Percentiles rank a stretch among this genome's conserved stretches.
phyloP scores from a whole-genome alignment of 345 rosid species.

The Lepidium sativum region DNA sequence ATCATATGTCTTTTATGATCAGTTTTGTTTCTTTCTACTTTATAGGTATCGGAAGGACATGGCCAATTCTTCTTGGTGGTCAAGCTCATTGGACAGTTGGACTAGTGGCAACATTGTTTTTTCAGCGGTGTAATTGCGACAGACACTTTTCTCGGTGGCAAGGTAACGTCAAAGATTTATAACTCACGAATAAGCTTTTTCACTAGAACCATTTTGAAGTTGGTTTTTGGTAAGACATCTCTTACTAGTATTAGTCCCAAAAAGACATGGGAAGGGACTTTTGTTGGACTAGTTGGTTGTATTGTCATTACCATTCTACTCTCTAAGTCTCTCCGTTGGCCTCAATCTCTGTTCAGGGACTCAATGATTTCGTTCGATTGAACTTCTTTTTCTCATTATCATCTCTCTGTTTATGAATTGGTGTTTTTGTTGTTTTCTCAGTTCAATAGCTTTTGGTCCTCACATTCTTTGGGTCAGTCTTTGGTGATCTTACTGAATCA shows the following conservation, averaged over 20 bases:
- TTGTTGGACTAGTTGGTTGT: slow-evolving; percentile 78
- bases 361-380: slow-evolving; percentile 7
- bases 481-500: slow-evolving; percentile 92
- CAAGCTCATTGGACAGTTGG: slow-evolving; percentile 96
- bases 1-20: neutral
- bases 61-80: slow-evolving; percentile 87
- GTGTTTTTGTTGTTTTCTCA: slow-evolving; percentile 17
- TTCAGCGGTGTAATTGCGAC: slow-evolving; percentile 81
- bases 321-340: slow-evolving; percentile 67
- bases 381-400: neutral
- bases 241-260: slow-evolving; percentile 81
- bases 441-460: slow-evolving; percentile 79
- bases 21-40: slow-evolving; percentile 17
- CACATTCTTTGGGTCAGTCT: slow-evolving; percentile 81
- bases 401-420: neutral
- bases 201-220: neutral
- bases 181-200: neutral
- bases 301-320: slow-evolving; percentile 48
- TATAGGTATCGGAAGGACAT: slow-evolving; percentile 44
- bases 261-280: slow-evolving; percentile 95
- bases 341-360: slow-evolving; percentile 71
- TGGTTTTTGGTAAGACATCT: slow-evolving; percentile 59
- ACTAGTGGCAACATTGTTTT: slow-evolving; percentile 78
- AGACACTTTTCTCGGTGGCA: slow-evolving; percentile 87
- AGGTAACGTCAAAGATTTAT: slow-evolving; percentile 32